Percentiles rank a stretch among this genome's conserved stretches.
phyloP scores from a whole-genome alignment of 352 stramenopile species.

The Plasmopara muralis region DNA sequence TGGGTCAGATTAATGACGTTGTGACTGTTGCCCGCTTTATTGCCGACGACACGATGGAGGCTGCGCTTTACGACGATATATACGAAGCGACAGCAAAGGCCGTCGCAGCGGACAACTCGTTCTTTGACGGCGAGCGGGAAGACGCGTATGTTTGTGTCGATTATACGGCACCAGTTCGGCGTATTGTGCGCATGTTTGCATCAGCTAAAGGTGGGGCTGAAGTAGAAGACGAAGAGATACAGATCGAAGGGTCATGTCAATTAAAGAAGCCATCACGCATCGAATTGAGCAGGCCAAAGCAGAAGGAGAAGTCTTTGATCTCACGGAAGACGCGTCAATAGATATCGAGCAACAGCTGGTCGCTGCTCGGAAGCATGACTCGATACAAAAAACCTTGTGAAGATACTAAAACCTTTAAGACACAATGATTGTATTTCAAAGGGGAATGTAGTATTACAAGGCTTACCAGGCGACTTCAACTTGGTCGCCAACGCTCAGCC shows the following conservation, averaged over 20 bases:
- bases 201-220: slow-evolving; percentile 17
- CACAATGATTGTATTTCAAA: slow-evolving; percentile 7
- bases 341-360: slow-evolving; percentile 29
- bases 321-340: slow-evolving; percentile 51
- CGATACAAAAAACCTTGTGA: slow-evolving; percentile 17
- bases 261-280: slow-evolving; percentile 64
- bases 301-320: slow-evolving; percentile 56
- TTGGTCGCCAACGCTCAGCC: slow-evolving; percentile 31
- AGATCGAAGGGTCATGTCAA: slow-evolving; percentile 61
- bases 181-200: slow-evolving; percentile 50
- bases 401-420: slow-evolving; percentile 15
- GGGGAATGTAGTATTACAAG: slow-evolving; percentile 3
- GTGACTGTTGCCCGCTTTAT: slow-evolving; percentile 73
- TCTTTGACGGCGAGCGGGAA: slow-evolving; percentile 60
- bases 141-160: slow-evolving; percentile 55
- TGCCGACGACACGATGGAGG: slow-evolving; percentile 69
- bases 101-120: slow-evolving; percentile 43
- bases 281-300: slow-evolving; percentile 44
- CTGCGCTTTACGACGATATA: slow-evolving; percentile 66
- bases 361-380: slow-evolving; percentile 17
- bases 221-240: slow-evolving; percentile 47
- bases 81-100: slow-evolving; percentile 42
- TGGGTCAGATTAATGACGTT: slow-evolving; percentile 66
- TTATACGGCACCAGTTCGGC: slow-evolving; percentile 45
- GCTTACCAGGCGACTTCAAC: slow-evolving; percentile 13